Evolutionary conservation across 2,329 filamentous ascomycete genomes (phyloP), one percentile per base, ranked within the genome.

Genomic region (Zelopaecilomyces penicillatus): DNA sequence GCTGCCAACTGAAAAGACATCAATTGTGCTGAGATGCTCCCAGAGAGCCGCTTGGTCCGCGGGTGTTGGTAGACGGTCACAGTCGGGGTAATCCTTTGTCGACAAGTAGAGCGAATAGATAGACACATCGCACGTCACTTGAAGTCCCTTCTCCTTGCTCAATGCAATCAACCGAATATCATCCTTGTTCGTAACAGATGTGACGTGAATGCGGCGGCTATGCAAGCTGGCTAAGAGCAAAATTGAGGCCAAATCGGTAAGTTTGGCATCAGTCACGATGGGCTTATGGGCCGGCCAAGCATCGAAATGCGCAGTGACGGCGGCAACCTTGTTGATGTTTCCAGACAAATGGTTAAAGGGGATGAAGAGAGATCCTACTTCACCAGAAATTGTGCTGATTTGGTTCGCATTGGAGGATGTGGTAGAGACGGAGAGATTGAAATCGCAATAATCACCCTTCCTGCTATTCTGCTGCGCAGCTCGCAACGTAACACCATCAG

Each of bases 321-420:
- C 80, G 19, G 85, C 83, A 38, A 89, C 85, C 70, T 87, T 87
- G 74, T 80, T 88, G 63, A 90, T 88, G 63, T 89, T 90, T 54
- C 84, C 85, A 48, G 83, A 85, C 28, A 89, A 69, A 62, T 87
- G 78, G 65, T 90, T 87, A 73, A 90, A 90, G 10, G 85, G 85
- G 50, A 90, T 85, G 68, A 88, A 90, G 37, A 90, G 72, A 19
- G 85, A 87, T 29, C 85, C 86, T 45, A 90, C 85, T 53, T 89
- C 84, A 40, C 76, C 72, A 12, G 81, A 80, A 45, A 89, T 75
- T 52, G 82, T 75, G 57, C 80, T 82, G 58, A 90, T 83, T 65
- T 88, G 82, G 53, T 85, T 78, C 11, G 83, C 50, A 4, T 48
- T 43, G 34, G 48, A 50, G 4, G 52, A 52, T 2, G 48, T 54